A percentile compares a stretch with the other conserved stretches of the same genome.
phyloP scores from a whole-genome alignment of 257 asterid genomes.

The Solanum pinnatisectum region DNA sequence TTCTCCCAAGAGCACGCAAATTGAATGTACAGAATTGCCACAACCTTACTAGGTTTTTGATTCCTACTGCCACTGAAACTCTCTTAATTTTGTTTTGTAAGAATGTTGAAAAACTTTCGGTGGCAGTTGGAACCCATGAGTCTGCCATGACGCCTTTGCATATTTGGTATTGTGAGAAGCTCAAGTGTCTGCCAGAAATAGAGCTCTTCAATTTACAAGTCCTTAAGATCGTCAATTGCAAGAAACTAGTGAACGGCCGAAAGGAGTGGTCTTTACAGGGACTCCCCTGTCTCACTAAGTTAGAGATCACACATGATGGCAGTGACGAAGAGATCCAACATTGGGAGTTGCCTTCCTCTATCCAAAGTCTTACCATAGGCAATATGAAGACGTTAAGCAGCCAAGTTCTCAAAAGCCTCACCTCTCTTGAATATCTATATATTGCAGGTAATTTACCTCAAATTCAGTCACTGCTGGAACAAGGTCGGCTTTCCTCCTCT shows the following conservation, averaged over 20 bases:
- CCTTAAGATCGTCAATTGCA: fast-evolving
- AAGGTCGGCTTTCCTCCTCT: background rate
- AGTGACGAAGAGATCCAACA: background rate
- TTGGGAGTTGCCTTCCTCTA: background rate
- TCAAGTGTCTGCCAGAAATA: background rate
- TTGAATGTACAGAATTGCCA: fast-evolving
- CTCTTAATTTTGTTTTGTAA: background rate
- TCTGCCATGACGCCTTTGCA: background rate
- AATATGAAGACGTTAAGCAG: background rate
- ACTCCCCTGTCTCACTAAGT: background rate
- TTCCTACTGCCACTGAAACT: background rate
- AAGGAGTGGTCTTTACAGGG: background rate
- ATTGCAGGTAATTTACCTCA: background rate
- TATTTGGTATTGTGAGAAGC: background rate
- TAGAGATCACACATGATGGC: fast-evolving
- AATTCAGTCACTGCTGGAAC: background rate
- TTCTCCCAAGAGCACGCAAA: background rate
- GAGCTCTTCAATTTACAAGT: background rate
- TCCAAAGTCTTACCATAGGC: fast-evolving
- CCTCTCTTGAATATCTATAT: background rate
- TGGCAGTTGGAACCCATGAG: background rate
- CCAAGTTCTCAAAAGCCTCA: background rate
- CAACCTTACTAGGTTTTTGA: background rate
- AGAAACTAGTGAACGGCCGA: background rate
- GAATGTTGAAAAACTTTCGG: background rate